Conservation (phyloP, 2,329 filamentous ascomycete species). For the Penicillium concentricum region DNA sequence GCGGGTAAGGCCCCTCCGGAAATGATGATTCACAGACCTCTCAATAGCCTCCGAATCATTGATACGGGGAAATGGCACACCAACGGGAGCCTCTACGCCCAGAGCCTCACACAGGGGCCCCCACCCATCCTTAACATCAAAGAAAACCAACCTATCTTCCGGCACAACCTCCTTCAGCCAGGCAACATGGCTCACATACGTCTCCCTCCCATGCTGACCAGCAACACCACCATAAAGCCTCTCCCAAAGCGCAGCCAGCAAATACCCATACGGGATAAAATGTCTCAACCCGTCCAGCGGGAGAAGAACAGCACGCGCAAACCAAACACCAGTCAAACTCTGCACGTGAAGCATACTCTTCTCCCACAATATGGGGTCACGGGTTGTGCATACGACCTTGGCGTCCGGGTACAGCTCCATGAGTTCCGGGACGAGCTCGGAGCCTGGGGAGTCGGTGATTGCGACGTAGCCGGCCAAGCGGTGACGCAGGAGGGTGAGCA, state of each 20-base stretch:
- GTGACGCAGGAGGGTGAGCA: constrained; percentile 12
- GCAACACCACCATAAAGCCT: constrained; percentile 16
- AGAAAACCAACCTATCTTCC: constrained; percentile 37
- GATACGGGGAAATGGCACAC: constrained; percentile 38
- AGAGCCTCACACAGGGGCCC: constrained; percentile 47
- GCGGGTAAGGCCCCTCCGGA: constrained; percentile 28
- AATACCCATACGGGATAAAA: constrained; percentile 20
- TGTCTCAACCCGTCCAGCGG: constrained; percentile 27
- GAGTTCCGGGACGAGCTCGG: constrained; percentile 47
- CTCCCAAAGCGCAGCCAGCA: constrained; percentile 21
- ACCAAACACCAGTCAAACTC: constrained; percentile 17
- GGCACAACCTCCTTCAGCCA: constrained; percentile 30
- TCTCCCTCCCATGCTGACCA: constrained; percentile 8
- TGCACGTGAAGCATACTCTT: constrained; percentile 23
- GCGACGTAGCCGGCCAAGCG: constrained; percentile 45
- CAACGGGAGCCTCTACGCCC: constrained; percentile 37
- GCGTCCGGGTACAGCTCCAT: constrained; percentile 52
- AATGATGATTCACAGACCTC: constrained; percentile 18
- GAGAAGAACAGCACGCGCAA: constrained; percentile 20
- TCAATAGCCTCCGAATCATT: constrained; percentile 34
- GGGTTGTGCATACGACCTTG: constrained; percentile 46
- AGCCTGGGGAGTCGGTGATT: constrained; percentile 48
- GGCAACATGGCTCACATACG: constrained; percentile 22
- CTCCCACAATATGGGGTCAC: constrained; percentile 24
- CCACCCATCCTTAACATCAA: constrained; percentile 46